Base-by-base conservation (phyloP, 352 stramenopile species). In the Globisporangium abappressorium region DNA sequence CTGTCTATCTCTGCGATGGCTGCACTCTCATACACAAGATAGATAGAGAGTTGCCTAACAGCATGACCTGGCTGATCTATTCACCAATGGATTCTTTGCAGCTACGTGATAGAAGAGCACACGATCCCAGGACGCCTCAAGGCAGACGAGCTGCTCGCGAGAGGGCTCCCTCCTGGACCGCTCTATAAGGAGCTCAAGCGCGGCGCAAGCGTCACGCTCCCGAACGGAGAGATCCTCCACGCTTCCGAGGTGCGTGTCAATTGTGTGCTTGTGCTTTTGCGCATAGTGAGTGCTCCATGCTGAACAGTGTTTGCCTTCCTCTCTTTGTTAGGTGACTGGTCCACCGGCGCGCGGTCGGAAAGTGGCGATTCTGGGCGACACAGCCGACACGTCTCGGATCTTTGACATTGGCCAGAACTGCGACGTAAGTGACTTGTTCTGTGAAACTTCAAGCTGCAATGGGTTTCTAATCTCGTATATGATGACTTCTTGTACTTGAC, bases 161-260 rank as follows among this genome's bases (percentile, higher is more conserved):
- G 95, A 36, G 91, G 92, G 0, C 72, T 99, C n/a, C 83, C 81
- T 9, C 85, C 82, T 49, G 96, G 96, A 62, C 96, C 93, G 8
- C 72, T 96, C 41, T 99, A 97, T 77, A 80, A 80, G 22, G 66
- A 89, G 76, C 74, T 99, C 15, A 98, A 99, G 73, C 62, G 85
- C 33, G 96, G 96, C 24, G 78, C 88, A 33, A 84, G 69, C 60
- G 84, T 98, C 26, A 91, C 86, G 8, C 85, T 98, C 57, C 74
- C 82, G 0, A 87, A 91, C 70, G 85, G 91, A 36, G 76, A 84
- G 28, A 70, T 75, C 3, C 73, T 98, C n/a, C 70, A 88, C 57
- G 85, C 92, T 7, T 76, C 83, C 15, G 82, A 98, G 70, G 91
- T 97, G 73, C 11, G 61, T 68, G 0, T 2, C 46, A 24, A 22